A percentile compares a stretch with the other conserved stretches of the same genome.
phyloP scores from a whole-genome alignment of 2,329 filamentous ascomycete genomes.

The Colletotrichum falcatum region DNA sequence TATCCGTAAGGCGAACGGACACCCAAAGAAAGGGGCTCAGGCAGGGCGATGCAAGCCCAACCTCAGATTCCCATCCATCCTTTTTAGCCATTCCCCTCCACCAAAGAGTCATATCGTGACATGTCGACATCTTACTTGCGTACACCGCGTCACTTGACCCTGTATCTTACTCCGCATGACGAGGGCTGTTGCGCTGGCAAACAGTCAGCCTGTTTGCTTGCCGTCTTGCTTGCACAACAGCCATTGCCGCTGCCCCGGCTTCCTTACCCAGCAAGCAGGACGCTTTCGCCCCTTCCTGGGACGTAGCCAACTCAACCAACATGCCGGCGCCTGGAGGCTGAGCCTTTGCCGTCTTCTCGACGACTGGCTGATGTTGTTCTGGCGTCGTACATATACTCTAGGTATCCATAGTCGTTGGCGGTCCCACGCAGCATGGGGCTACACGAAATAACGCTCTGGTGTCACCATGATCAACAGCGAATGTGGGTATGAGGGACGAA shows the following conservation, averaged over 20 bases:
- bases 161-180: constrained; percentile 37
- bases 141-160: constrained; percentile 36
- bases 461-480: constrained; percentile 37
- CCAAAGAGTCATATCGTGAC: constrained; percentile 39
- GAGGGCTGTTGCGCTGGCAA: constrained; percentile 38
- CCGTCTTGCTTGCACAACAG: constrained; percentile 20
- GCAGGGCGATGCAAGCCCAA: constrained; percentile 32
- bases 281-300: constrained; percentile 14
- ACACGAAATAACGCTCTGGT: constrained; percentile 36
- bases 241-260: constrained; percentile 28
- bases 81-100: constrained; percentile 13
- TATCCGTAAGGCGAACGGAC: constrained; percentile 17
- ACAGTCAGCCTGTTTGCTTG: constrained; percentile 34
- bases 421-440: constrained; percentile 35
- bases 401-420: constrained; percentile 7
- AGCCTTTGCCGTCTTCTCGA: constrained; percentile 9
- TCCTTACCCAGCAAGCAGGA: constrained; percentile 14
- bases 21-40: constrained; percentile 23
- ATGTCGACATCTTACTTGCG: constrained; percentile 40
- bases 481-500: constrained; percentile 35
- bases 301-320: constrained; percentile 15
- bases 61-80: constrained; percentile 14
- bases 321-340: constrained; percentile 21
- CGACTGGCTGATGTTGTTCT: constrained; percentile 31
- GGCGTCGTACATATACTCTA: neutral